A percentile compares a stretch with the other conserved stretches of the same genome.
These are phyloP conservation scores for Fusarium sp. DNA, from an alignment of 2,329 filamentous ascomycete genomes.

Conservation along the genomic window DNA sequence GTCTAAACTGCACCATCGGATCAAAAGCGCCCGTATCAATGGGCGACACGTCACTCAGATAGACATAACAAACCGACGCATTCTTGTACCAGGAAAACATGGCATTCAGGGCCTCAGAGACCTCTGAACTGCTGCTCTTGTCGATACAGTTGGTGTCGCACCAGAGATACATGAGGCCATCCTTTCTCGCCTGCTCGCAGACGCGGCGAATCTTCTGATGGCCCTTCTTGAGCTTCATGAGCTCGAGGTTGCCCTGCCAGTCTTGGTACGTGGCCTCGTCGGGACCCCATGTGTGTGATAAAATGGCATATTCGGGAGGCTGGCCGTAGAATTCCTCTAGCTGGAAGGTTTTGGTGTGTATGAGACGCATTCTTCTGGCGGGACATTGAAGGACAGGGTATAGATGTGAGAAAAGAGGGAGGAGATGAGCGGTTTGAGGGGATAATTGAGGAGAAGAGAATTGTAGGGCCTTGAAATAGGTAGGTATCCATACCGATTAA, in stretches of 20 bases:
- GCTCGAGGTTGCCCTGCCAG: constrained; percentile 23
- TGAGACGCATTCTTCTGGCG: constrained; percentile 40
- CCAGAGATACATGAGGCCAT: constrained; percentile 21
- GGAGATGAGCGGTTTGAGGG: neutral
- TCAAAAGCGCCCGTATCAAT: constrained; percentile 11
- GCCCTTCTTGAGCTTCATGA: constrained; percentile 19
- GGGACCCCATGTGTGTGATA: constrained; percentile 46
- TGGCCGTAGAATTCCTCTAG: constrained; percentile 39
- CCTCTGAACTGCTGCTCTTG: constrained; percentile 24
- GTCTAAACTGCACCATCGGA: constrained; percentile 8
- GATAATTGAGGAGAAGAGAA: neutral
- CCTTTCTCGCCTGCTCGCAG: constrained; percentile 21
- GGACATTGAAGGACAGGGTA: neutral
- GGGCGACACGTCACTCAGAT: neutral
- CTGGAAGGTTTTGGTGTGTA: constrained; percentile 31
- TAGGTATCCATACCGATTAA: neutral
- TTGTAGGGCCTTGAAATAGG: neutral
- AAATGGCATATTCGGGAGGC: constrained; percentile 43
- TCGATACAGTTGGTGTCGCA: constrained; percentile 31
- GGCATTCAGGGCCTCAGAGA: constrained; percentile 14
- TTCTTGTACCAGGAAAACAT: constrained; percentile 28
- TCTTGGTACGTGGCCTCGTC: constrained; percentile 43
- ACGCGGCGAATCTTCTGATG: constrained; percentile 22
- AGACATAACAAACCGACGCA: constrained; percentile 11
- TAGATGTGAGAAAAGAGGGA: neutral